Percentiles rank a stretch among this genome's conserved stretches.
These are phyloP conservation scores for Pseudoneurospora amorphoporcata DNA, from an alignment of 495 filamentous ascomycete genomes.

Conservation along the genomic window DNA sequence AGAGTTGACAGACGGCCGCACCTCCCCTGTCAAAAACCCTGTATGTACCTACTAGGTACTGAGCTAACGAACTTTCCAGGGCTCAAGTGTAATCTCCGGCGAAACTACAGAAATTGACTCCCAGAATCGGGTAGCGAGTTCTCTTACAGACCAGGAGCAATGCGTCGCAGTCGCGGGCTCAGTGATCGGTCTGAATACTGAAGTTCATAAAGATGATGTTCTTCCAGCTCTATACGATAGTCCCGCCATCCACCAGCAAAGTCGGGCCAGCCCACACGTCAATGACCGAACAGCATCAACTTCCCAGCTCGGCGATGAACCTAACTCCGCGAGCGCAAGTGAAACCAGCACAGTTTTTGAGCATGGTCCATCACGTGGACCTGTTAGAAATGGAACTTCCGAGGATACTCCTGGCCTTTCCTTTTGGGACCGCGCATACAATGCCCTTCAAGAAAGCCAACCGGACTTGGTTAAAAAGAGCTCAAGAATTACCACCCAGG, in stretches of 20 bases:
- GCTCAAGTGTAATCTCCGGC: neutral
- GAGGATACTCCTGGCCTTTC: neutral
- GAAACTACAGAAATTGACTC: neutral
- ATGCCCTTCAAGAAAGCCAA: constrained; percentile 2
- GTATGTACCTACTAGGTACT: no score
- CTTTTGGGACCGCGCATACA: constrained; percentile 16
- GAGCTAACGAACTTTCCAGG: no score
- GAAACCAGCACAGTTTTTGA: neutral
- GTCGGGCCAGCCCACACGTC: neutral
- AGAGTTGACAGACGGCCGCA: no score
- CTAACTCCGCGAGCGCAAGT: neutral
- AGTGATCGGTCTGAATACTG: neutral
- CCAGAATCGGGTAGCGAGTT: neutral
- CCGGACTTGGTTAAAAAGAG: constrained; percentile 1
- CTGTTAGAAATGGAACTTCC: neutral
- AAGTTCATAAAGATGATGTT: neutral
- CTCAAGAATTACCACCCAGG: neutral
- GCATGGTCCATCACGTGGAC: neutral
- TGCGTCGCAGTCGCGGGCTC: neutral
- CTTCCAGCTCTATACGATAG: neutral
- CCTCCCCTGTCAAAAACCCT: no score
- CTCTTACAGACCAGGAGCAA: neutral
- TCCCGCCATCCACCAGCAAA: neutral
- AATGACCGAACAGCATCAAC: neutral
- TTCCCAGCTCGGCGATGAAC: neutral